Base-by-base conservation (phyloP, 2,329 filamentous ascomycete species). In the Fusarium clavum region DNA sequence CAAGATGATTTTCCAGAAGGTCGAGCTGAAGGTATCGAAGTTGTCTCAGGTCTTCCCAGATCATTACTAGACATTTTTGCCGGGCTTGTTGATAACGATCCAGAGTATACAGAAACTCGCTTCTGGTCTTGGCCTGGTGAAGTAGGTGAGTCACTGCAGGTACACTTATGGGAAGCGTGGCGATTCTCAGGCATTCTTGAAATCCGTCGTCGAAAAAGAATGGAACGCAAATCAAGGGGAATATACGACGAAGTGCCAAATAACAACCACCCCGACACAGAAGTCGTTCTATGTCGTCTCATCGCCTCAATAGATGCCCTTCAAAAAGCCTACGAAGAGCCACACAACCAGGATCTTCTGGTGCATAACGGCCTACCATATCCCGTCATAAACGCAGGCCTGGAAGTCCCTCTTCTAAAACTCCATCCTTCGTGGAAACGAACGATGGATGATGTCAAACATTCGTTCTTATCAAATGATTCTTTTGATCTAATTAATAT, bases 121-220 rank as follows among this genome's bases (percentile, higher is more conserved):
- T 41, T 75, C 3, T 75, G 72, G 73, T 25, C 58, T 0, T 75
- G 73, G 73, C 61, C 71, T 0, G 73, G 73, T 0, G 67, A 75
- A 3, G 12, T 75, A 24, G 73, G 73, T 18, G 71, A 72, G 48
- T 75, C 73, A 11, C 16, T 73, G 0, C 72, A 73, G 11, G 55
- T 57, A 10, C 71, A 75, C 24, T 61, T 63, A 2, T 75, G 73
- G 73, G 73, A 75, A 41, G 69, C 71, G 25, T 75, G 73, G 73
- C 48, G 67, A 8, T 40, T 73, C 3, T 61, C 73, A 1, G 73
- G 64, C 2, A 72, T 75, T 5, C 57, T 75, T 2, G 71, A 75
- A 16, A 43, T 75, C 2, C 66, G 73, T 3, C 67, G 73, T 12
- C 71, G 73, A 12, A 48, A n/a, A 6, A 62, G 73, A 10, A 25